These are phyloP conservation scores for Penicillium fuscoglaucum DNA, from an alignment of 2,329 filamentous ascomycete genomes.

Conservation along the genomic window DNA sequence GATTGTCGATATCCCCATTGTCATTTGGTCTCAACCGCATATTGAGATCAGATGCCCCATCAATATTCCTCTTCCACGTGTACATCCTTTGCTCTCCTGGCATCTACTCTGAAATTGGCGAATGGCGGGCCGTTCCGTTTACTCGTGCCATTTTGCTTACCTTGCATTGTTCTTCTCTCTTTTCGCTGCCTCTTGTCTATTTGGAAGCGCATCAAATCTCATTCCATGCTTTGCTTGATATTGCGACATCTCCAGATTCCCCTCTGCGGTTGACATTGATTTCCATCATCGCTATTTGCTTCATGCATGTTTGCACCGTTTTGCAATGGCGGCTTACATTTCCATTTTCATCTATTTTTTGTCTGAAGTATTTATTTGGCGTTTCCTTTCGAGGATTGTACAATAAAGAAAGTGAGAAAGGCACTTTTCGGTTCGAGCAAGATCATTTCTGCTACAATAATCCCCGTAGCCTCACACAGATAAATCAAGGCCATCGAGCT, in stretches of 20 bases:
- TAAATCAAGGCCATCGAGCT: not conserved
- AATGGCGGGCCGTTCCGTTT: slow-evolving; percentile 11
- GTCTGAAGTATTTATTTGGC: slow-evolving; percentile 15
- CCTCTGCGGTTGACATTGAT: slow-evolving; percentile 20
- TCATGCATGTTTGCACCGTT: not conserved
- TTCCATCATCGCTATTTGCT: slow-evolving; percentile 12
- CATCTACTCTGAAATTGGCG: slow-evolving; percentile 12
- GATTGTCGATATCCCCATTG: not conserved
- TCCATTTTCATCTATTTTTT: slow-evolving; percentile 10
- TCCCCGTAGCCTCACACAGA: slow-evolving; percentile 1
- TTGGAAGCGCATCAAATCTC: slow-evolving; percentile 9
- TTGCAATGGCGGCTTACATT: not conserved
- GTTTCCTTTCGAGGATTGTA: slow-evolving; percentile 24
- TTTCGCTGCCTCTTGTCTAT: not conserved
- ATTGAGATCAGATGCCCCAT: slow-evolving; percentile 25
- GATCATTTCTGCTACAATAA: slow-evolving; percentile 12
- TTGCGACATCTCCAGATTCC: slow-evolving; percentile 23
- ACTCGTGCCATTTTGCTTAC: slow-evolving; percentile 1
- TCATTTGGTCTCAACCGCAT: slow-evolving; percentile 21
- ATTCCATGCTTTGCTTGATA: slow-evolving; percentile 15
- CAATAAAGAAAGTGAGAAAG: slow-evolving; percentile 22
- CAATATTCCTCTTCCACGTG: slow-evolving; percentile 16
- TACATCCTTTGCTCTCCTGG: slow-evolving; percentile 16
- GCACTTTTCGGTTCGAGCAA: slow-evolving; percentile 24
- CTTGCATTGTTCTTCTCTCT: not conserved